Evolutionary conservation across 495 filamentous ascomycete genomes (phyloP), one percentile per base, ranked within the genome.

Genomic region (Penicillium riverlandense): DNA sequence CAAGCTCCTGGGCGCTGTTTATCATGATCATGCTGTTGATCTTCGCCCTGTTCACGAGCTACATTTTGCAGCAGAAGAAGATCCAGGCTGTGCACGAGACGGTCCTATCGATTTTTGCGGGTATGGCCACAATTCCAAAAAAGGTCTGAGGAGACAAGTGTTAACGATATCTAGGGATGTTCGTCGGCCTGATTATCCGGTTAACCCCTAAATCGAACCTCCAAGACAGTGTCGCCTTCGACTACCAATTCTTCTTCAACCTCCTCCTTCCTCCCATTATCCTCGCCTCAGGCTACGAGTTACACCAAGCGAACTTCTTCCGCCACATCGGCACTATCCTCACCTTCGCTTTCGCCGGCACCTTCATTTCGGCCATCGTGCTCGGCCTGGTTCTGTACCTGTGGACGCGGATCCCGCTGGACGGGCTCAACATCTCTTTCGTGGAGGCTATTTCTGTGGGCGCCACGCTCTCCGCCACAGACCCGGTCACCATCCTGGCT

Each of bases 171-270:
- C 38, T 56, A 96, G 91, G 92, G 42, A 97, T 97, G 92, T 84
- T 89, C 43, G 87, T 97, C 38, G 92, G 92, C 1, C 70, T 98
- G 52, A 81, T 96, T 52, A 80, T 98, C 37, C 79, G 92, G 55
- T 65, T 96, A 40, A 84, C 80, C 37, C 75, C 83, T 41, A 80
- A 82, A 49, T 82, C 88, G 33, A 85, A 82, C 50, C 89, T 98
- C 45, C 85, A 88, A 61, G 83, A 84, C 48, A 78, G 85, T 48
- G 86, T 98, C 49, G 92, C 84, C 62, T 98, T 98, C 72, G 82
- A 97, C 70, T 96, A 97, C 63, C 90, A 96, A 57, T 90, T 96
- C 66, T 98, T 98, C 74, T 98, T 98, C 73, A 98, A 97, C 65
- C 80, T 98, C 43, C 83, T 98, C 33, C 83, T 98, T 29, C 92